These are phyloP conservation scores for Theileria parva DNA, from an alignment of 169 alveolate species.

Conservation along the genomic window DNA sequence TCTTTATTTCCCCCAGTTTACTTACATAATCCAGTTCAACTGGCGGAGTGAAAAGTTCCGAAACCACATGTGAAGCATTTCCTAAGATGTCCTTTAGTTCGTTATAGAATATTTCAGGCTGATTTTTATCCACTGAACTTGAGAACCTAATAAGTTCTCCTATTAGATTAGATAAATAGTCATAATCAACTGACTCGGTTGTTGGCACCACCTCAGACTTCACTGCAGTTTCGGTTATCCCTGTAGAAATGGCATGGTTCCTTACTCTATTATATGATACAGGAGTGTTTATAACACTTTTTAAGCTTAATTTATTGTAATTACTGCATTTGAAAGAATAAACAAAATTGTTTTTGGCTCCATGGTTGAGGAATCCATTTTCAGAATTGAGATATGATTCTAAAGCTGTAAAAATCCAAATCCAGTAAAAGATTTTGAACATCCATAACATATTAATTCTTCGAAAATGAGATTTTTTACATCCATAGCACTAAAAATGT, in stretches of 20 bases:
- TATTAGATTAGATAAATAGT: background rate
- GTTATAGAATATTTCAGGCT: background rate
- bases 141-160: background rate
- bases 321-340: background rate
- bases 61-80: background rate
- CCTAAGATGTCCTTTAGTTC: background rate
- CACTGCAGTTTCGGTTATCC: background rate
- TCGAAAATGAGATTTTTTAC: background rate
- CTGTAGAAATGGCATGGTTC: background rate
- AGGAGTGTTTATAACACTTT: background rate
- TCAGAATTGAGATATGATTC: background rate
- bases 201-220: background rate
- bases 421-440: background rate
- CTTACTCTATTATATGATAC: background rate
- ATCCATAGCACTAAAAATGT: background rate
- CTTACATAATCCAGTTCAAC: constrained; percentile 4
- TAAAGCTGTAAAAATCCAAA: background rate
- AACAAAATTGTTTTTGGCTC: background rate
- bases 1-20: background rate
- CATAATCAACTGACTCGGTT: background rate
- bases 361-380: background rate
- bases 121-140: background rate
- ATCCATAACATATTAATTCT: background rate
- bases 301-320: background rate
- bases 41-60: background rate